phyloP scores from a whole-genome alignment of 2,329 filamentous ascomycete genomes.

The Colletotrichum eremochloae region DNA sequence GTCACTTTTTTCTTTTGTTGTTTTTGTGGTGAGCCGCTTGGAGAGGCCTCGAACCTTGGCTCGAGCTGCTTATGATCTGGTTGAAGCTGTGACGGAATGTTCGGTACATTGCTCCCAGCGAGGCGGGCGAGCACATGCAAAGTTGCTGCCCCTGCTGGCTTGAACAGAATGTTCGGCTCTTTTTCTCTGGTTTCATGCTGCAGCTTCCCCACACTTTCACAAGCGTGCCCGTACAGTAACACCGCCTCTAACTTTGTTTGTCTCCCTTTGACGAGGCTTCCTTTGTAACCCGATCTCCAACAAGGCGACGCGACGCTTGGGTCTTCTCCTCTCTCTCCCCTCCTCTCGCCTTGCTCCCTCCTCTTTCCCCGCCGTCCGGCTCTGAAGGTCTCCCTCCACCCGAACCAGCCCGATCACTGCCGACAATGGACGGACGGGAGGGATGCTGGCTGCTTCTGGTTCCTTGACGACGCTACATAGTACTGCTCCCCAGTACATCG shows the following conservation, averaged over 20 bases:
- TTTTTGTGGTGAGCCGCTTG: no score
- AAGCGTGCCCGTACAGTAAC: slow-evolving; percentile 39
- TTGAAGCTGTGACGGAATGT: neutral
- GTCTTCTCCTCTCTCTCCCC: neutral
- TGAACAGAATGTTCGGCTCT: slow-evolving; percentile 8
- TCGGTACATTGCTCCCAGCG: slow-evolving; percentile 23
- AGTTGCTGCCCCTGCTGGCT: slow-evolving; percentile 11
- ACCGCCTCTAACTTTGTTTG: neutral
- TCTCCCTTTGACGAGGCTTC: slow-evolving; percentile 25
- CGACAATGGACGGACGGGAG: slow-evolving; percentile 44
- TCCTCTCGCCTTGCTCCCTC: neutral
- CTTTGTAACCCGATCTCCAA: slow-evolving; percentile 33
- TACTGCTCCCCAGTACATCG: slow-evolving; percentile 12
- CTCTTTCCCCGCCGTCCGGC: slow-evolving; percentile 39
- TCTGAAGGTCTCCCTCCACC: slow-evolving; percentile 48
- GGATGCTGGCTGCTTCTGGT: slow-evolving; percentile 25
- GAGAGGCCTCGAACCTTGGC: neutral
- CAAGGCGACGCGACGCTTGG: slow-evolving; percentile 17
- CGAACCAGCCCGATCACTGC: slow-evolving; percentile 53
- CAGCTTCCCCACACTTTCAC: slow-evolving; percentile 49
- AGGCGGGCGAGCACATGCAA: slow-evolving; percentile 38
- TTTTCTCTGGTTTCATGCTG: slow-evolving; percentile 29
- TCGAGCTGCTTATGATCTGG: neutral
- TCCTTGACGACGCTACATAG: neutral
- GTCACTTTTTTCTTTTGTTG: no score